Conservation (phyloP, 2,329 filamentous ascomycete genomes). For the Monosporascus sp. region DNA sequence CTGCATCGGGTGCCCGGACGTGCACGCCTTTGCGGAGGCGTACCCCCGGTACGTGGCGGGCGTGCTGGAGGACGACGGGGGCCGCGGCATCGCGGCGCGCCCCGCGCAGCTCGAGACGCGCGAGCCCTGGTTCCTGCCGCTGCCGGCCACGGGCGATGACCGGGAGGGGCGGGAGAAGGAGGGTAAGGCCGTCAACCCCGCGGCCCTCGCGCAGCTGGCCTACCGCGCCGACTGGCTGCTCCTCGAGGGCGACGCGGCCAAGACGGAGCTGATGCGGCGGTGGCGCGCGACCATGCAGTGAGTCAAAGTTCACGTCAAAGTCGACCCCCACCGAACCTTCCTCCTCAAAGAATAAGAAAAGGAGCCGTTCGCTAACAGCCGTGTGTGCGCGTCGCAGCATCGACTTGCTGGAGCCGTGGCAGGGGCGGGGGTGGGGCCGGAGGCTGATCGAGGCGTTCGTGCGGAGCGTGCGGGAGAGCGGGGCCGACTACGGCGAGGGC, state of each 20-base stretch:
- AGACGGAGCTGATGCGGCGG: conserved; percentile 25
- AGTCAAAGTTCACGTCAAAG: no score
- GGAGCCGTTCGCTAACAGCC: no score
- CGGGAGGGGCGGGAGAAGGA: neutral
- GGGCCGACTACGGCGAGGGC: conserved; percentile 28
- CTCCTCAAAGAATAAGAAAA: no score
- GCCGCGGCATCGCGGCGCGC: conserved; percentile 6
- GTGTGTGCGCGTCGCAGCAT: conserved; percentile 19
- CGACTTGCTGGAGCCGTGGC: conserved; percentile 36
- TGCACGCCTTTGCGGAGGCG: conserved; percentile 29
- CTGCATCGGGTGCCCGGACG: conserved; percentile 41
- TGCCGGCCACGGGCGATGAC: conserved; percentile 3
- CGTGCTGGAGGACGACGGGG: conserved; percentile 25
- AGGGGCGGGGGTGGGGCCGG: conserved; percentile 39
- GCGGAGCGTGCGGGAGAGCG: conserved; percentile 26
- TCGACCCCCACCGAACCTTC: no score
- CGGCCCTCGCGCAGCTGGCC: conserved; percentile 34
- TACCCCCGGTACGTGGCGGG: conserved; percentile 34
- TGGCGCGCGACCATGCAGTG: conserved; percentile 41
- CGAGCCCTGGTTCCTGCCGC: conserved; percentile 24
- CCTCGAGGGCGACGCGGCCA: conserved; percentile 22
- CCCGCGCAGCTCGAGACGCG: conserved; percentile 22
- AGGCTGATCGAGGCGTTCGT: conserved; percentile 36
- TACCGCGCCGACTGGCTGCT: conserved; percentile 36
- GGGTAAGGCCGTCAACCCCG: conserved; percentile 21